phyloP scores from a whole-genome alignment of 306 rosid genomes.

The Chamaecrista fasciculata region DNA sequence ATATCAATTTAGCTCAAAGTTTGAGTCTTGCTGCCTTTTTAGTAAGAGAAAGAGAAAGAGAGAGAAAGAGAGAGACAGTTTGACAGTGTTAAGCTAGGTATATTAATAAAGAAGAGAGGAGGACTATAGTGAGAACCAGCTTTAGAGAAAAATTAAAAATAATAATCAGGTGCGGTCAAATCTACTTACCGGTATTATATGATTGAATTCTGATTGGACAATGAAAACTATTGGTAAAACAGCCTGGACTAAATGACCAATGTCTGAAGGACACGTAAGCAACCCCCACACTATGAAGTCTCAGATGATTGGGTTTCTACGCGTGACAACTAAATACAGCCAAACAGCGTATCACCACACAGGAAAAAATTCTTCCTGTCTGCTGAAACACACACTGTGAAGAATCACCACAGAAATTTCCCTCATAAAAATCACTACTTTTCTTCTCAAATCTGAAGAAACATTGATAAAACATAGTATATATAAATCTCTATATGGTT shows the following conservation, averaged over 20 bases:
- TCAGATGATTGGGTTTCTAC: not conserved
- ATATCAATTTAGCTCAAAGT: slow-evolving; percentile 5
- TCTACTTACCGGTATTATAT: not conserved
- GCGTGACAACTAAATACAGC: slow-evolving; percentile 56
- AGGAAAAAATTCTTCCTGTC: slow-evolving; percentile 41
- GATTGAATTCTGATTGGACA: slow-evolving; percentile 17
- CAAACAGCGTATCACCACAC: slow-evolving; percentile 45
- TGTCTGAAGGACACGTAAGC: slow-evolving; percentile 19
- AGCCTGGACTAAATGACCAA: slow-evolving; percentile 31
- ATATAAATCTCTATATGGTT: no score
- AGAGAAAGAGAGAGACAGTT: slow-evolving; percentile 22
- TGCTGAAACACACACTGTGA: slow-evolving; percentile 18
- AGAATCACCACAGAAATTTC: slow-evolving; percentile 41
- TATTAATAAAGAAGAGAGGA: slow-evolving; percentile 30
- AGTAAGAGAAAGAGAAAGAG: slow-evolving; percentile 18
- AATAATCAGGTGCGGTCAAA: slow-evolving; percentile 24
- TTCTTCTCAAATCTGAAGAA: no score
- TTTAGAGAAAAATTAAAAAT: not conserved
- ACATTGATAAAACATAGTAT: no score
- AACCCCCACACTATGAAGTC: not conserved
- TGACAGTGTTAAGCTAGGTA: slow-evolving; percentile 36
- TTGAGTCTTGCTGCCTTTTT: not conserved
- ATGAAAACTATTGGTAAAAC: not conserved
- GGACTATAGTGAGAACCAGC: not conserved
- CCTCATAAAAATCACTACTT: no score